Percentiles rank a stretch among this genome's conserved stretches.
Conservation (phyloP, 495 filamentous ascomycete genomes). For the Penicillium cinerascens region DNA sequence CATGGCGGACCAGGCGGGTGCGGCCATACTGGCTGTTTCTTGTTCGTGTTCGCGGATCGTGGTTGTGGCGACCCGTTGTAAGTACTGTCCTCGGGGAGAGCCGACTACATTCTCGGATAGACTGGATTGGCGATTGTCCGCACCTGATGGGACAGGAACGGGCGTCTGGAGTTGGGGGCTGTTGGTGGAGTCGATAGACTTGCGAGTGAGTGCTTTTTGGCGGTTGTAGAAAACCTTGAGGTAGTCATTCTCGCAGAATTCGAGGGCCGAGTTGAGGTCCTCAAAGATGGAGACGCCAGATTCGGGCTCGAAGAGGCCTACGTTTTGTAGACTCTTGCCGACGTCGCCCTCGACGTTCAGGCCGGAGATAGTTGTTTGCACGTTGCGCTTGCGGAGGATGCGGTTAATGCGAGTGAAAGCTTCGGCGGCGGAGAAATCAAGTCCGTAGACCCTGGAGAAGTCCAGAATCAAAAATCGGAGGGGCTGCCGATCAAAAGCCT, state of each 20-base stretch:
- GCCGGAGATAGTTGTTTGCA: slow-evolving; percentile 78
- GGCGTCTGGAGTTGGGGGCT: slow-evolving; percentile 52
- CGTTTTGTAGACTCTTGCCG: slow-evolving; percentile 71
- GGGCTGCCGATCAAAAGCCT: slow-evolving; percentile 68
- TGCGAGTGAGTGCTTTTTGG: slow-evolving; percentile 36
- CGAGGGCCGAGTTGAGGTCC: slow-evolving; percentile 87
- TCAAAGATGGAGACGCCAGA: slow-evolving; percentile 73
- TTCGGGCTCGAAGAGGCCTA: slow-evolving; percentile 69
- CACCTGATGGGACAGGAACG: slow-evolving; percentile 13
- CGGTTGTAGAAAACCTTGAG: slow-evolving; percentile 75
- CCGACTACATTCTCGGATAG: slow-evolving; percentile 53
- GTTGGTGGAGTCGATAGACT: slow-evolving; percentile 8
- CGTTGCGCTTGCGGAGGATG: slow-evolving; percentile 65
- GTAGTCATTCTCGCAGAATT: slow-evolving; percentile 93
- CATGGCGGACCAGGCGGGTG: slow-evolving; percentile 71
- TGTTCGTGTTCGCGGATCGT: slow-evolving; percentile 66
- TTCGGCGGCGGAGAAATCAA: slow-evolving; percentile 95
- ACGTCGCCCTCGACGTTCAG: slow-evolving; percentile 69
- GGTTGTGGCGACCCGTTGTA: slow-evolving; percentile 71
- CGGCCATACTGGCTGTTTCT: slow-evolving; percentile 39
- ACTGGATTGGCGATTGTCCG: slow-evolving; percentile 1
- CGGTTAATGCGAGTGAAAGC: slow-evolving; percentile 90
- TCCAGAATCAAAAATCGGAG: slow-evolving; percentile 92
- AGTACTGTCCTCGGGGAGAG: slow-evolving; percentile 74
- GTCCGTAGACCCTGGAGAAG: slow-evolving; percentile 79